A percentile compares a stretch with the other conserved stretches of the same genome.
Evolutionary conservation across 495 filamentous ascomycete genomes (phyloP).

Genomic region (Penicillium odoratum): DNA sequence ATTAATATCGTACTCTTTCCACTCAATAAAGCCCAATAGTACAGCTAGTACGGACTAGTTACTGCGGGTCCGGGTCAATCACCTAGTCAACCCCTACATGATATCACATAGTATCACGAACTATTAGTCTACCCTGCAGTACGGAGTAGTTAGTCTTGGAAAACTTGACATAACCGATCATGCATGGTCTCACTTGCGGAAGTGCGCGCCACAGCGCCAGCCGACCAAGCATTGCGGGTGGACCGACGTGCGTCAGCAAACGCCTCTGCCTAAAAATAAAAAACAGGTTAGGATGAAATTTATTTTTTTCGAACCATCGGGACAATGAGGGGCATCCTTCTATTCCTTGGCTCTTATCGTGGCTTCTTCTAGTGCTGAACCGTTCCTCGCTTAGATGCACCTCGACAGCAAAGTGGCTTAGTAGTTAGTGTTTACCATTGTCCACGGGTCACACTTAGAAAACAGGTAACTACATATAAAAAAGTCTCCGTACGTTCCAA

Average conservation of each 20-base stretch:
- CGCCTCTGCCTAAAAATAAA: slow-evolving; percentile 23
- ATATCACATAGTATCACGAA: neutral
- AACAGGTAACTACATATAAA: too few relatives aligned
- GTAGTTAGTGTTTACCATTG: too few relatives aligned
- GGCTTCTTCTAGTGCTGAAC: neutral
- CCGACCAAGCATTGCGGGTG: slow-evolving; percentile 9
- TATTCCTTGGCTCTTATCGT: neutral
- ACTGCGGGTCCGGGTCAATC: neutral
- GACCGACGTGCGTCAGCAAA: slow-evolving; percentile 25
- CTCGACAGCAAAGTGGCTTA: neutral
- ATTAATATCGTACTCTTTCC: neutral
- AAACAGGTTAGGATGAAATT: neutral
- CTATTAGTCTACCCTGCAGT: too few relatives aligned
- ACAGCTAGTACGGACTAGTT: neutral
- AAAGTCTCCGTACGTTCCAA: too few relatives aligned
- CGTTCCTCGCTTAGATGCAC: neutral
- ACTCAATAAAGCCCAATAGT: neutral
- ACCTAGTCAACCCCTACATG: neutral
- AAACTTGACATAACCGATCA: neutral
- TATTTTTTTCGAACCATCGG: neutral
- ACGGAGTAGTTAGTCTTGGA: too few relatives aligned
- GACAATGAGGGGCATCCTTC: neutral
- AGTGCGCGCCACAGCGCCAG: slow-evolving; percentile 7
- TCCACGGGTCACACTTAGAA: too few relatives aligned
- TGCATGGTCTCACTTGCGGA: slow-evolving; percentile 3